A percentile compares a stretch with the other conserved stretches of the same genome.
Evolutionary conservation across 108 stramenopile species (phyloP).

Genomic region (Fragilariopsis cylindrus): DNA sequence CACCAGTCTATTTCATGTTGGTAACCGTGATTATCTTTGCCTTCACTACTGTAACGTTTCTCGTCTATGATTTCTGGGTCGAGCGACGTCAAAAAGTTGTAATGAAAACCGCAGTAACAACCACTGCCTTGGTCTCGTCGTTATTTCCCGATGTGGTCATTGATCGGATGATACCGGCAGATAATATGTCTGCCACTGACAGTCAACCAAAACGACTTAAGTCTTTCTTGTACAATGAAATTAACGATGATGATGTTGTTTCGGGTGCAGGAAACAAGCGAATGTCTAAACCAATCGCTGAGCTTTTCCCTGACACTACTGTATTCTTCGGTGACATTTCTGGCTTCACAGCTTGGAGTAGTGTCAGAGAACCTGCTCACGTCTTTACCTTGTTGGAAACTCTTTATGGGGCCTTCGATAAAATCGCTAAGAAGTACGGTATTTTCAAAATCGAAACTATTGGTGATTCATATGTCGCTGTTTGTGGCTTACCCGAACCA

Average conservation of each 20-base stretch:
- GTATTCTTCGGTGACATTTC: constrained; percentile 27
- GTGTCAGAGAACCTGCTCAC: constrained; percentile 23
- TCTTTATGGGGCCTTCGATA: constrained; percentile 18
- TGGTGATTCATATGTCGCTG: constrained; percentile 29
- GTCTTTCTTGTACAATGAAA: constrained; percentile 7
- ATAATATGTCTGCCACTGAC: not conserved
- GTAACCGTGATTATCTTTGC: constrained; percentile 24
- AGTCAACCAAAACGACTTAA: constrained; percentile 14
- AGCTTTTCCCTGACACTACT: constrained; percentile 23
- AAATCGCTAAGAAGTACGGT: constrained; percentile 13
- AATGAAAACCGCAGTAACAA: constrained; percentile 17
- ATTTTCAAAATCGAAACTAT: constrained; percentile 29
- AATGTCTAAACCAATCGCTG: constrained; percentile 12
- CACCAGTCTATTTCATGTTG: constrained; percentile 14
- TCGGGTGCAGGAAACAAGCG: not conserved
- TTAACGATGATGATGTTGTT: not conserved
- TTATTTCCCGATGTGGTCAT: constrained; percentile 28
- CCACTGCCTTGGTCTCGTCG: constrained; percentile 16
- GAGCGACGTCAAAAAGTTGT: constrained; percentile 27
- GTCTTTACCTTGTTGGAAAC: constrained; percentile 25
- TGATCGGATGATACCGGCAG: constrained; percentile 9
- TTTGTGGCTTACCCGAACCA: constrained; percentile 23
- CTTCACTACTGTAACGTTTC: constrained; percentile 27
- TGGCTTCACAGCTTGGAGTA: constrained; percentile 27
- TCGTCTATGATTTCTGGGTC: constrained; percentile 35